Conservation (phyloP, 2,329 filamentous ascomycete genomes). For the Epichloe bromicola region DNA sequence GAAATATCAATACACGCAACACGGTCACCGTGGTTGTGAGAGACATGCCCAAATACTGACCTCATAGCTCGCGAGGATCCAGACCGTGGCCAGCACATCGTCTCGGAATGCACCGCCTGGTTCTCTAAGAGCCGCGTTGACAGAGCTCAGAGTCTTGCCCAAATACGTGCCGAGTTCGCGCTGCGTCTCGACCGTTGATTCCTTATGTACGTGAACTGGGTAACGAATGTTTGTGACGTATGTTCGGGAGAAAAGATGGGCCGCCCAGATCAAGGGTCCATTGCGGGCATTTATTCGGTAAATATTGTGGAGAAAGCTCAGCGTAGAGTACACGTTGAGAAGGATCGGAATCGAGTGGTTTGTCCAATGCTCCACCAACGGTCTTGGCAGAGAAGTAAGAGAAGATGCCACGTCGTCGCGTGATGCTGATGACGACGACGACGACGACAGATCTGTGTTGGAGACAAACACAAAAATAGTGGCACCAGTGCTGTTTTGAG, state of each 20-base stretch:
- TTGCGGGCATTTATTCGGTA: constrained; percentile 14
- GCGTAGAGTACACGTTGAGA: constrained; percentile 22
- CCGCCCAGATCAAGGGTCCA: constrained; percentile 25
- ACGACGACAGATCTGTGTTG: not conserved
- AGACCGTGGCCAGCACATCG: constrained; percentile 26
- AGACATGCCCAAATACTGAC: constrained; percentile 9
- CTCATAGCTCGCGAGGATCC: constrained; percentile 28
- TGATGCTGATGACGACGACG: not conserved
- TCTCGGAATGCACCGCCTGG: constrained; percentile 17
- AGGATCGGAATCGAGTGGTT: constrained; percentile 25
- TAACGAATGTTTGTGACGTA: constrained; percentile 25
- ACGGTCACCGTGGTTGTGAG: not conserved
- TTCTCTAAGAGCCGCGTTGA: constrained; percentile 24
- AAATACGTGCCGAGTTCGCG: constrained; percentile 23
- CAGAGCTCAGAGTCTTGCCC: constrained; percentile 23
- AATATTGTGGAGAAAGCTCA: constrained; percentile 21
- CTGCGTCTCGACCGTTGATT: constrained; percentile 14
- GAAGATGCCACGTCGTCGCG: constrained; percentile 1
- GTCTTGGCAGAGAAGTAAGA: constrained; percentile 8
- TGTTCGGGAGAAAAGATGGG: constrained; percentile 27
- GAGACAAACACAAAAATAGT: constrained; percentile 5
- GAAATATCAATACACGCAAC: not conserved
- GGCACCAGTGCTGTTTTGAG: constrained; percentile 1
- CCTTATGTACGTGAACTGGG: constrained; percentile 16
- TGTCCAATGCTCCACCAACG: constrained; percentile 25